These are phyloP conservation scores for Monosporozyma solicola DNA, from an alignment of 805 yeast genomes.

Conservation along the genomic window DNA sequence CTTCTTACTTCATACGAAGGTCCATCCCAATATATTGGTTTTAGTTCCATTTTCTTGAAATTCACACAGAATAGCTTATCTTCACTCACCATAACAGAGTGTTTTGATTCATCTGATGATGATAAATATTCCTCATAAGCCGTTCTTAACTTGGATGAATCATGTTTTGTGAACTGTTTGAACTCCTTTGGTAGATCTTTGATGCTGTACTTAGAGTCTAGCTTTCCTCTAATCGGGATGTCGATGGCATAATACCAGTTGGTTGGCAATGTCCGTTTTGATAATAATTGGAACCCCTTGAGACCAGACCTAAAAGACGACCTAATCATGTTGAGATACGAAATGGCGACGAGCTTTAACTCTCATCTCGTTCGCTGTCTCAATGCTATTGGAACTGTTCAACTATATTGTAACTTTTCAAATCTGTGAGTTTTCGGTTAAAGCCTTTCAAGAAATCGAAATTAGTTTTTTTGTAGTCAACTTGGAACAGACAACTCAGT, in stretches of 20 bases:
- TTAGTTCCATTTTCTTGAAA: constrained; percentile 41
- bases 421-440: no score
- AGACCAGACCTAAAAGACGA: background rate
- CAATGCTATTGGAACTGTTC: no score
- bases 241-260: constrained; percentile 82
- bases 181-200: constrained; percentile 48
- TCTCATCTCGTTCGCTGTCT: no score
- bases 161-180: constrained; percentile 55
- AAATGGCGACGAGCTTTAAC: background rate
- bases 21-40: constrained; percentile 83
- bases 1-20: constrained; percentile 75
- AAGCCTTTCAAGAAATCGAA: no score
- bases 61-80: constrained; percentile 74
- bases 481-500: no score
- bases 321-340: background rate
- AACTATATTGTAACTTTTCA: no score
- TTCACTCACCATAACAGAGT: constrained; percentile 55
- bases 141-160: constrained; percentile 52
- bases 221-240: constrained; percentile 61
- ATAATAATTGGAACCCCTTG: background rate
- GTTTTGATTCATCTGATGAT: constrained; percentile 11
- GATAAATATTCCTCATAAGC: constrained; percentile 26
- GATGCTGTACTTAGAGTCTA: constrained; percentile 44
- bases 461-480: no score
- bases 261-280: background rate